A percentile compares a stretch with the other conserved stretches of the same genome.
Evolutionary conservation across 208 protist species (phyloP).

Genomic region (Kentomonas sorsogonicus): DNA sequence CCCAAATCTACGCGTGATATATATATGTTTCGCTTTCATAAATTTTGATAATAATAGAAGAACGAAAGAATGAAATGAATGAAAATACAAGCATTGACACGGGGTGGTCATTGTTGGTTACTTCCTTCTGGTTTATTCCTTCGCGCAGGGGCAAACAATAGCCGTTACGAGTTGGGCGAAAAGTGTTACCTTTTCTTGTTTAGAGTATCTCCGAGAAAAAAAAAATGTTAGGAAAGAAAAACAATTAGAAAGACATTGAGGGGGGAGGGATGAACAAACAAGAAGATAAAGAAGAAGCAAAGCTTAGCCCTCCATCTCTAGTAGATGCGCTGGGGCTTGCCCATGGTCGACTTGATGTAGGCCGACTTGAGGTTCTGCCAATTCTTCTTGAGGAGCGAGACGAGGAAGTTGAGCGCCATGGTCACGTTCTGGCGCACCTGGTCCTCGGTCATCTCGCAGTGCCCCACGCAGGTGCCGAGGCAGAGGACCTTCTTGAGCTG

Average conservation of each 20-base stretch:
- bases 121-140: not conserved
- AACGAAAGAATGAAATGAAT: slow-evolving; percentile 5
- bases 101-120: not conserved
- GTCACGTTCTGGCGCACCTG: slow-evolving; percentile 96
- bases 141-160: slow-evolving; percentile 21
- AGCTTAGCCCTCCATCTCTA: slow-evolving; percentile 20
- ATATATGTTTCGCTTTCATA: not conserved
- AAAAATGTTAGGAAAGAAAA: slow-evolving; percentile 10
- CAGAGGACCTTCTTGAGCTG: slow-evolving; percentile 99
- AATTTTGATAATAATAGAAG: not conserved
- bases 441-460: slow-evolving; percentile 94
- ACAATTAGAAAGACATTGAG: not conserved
- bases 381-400: slow-evolving; percentile 99
- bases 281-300: slow-evolving; percentile 6
- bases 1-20: not conserved
- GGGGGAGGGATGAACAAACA: not conserved
- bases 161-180: slow-evolving; percentile 60
- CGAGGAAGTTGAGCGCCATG: slow-evolving; percentile 98
- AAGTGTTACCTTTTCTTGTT: slow-evolving; percentile 5
- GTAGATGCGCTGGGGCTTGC: slow-evolving; percentile 97
- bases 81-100: not conserved
- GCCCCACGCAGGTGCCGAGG: slow-evolving; percentile 96
- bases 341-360: slow-evolving; percentile 99
- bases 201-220: slow-evolving; percentile 7
- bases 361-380: slow-evolving; percentile 99